phyloP scores from a whole-genome alignment of 768 basidiomycete species.

The Boletus insuetus region DNA sequence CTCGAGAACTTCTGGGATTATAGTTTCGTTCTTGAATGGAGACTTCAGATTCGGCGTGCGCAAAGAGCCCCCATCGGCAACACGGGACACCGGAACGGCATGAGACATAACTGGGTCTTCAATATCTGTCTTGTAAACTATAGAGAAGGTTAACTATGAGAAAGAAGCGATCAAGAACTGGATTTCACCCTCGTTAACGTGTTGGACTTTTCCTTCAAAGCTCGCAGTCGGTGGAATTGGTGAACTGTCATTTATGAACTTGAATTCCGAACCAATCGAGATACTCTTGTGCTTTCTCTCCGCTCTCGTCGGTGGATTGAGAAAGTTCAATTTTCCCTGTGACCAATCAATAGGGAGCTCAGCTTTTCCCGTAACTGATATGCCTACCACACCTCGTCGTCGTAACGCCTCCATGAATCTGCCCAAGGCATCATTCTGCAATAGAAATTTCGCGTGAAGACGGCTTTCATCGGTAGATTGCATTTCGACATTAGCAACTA shows the following conservation, averaged over 20 bases:
- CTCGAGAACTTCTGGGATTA: background rate
- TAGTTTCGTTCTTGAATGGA: background rate
- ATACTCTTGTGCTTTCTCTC: conserved; percentile 18
- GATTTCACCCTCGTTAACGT: conserved; percentile 27
- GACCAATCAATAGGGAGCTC: background rate
- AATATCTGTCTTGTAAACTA: conserved; percentile 30
- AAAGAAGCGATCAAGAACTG: background rate
- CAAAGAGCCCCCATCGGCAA: background rate
- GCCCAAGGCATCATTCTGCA: conserved; percentile 33
- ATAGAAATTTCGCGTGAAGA: conserved; percentile 36
- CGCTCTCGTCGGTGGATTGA: conserved; percentile 15
- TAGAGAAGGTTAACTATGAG: background rate
- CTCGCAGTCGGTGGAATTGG: conserved; percentile 21
- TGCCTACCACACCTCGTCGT: conserved; percentile 47
- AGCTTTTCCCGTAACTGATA: background rate
- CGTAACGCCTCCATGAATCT: conserved; percentile 43
- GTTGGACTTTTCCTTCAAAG: conserved; percentile 34
- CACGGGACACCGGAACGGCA: background rate
- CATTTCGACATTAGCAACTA: conserved; percentile 33
- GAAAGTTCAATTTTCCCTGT: conserved; percentile 31
- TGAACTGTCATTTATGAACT: conserved; percentile 21
- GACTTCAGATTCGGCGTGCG: background rate
- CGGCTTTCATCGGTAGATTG: conserved; percentile 18
- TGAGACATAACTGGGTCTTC: conserved; percentile 15
- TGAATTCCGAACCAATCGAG: conserved; percentile 28